Conservation (phyloP, 441 rosid species). For the Populus hybrid region DNA sequence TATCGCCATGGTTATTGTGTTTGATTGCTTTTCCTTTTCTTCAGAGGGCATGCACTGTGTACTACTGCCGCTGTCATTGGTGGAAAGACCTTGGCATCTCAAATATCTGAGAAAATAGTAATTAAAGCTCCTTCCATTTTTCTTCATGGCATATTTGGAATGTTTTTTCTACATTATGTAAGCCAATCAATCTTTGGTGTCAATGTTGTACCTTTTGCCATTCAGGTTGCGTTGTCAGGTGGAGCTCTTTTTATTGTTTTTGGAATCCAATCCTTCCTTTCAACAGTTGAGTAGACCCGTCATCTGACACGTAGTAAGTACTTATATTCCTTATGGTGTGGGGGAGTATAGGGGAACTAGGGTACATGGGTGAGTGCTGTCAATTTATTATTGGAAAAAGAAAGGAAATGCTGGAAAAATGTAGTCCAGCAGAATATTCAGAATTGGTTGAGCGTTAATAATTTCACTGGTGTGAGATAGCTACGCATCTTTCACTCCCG, state of each 20-base stretch:
- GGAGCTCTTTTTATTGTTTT: constrained; percentile 85
- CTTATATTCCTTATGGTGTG: background rate
- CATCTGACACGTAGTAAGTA: constrained; percentile 22
- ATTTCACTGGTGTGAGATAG: background rate
- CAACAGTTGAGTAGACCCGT: constrained; percentile 37
- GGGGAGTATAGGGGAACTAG: background rate
- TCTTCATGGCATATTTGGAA: background rate
- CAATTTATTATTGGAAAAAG: background rate
- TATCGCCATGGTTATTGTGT: background rate
- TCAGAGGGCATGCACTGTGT: constrained; percentile 85
- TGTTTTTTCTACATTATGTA: background rate
- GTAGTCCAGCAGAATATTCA: background rate
- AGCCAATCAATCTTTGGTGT: background rate
- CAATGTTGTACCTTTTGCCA: constrained; percentile 7
- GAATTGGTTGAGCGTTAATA: background rate
- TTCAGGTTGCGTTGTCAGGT: constrained; percentile 83
- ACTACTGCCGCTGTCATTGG: constrained; percentile 91
- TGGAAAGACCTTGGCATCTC: constrained; percentile 95
- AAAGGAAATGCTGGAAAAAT: background rate
- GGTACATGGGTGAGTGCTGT: background rate
- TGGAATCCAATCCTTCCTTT: constrained; percentile 83
- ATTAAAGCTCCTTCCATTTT: constrained; percentile 1
- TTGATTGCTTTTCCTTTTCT: constrained; percentile 12
- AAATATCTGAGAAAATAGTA: constrained; percentile 90
- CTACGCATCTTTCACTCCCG: no score